A percentile compares a stretch with the other conserved stretches of the same genome.
Evolutionary conservation across 306 rosid genomes (phyloP).

Genomic region (Sicyos baderoa): DNA sequence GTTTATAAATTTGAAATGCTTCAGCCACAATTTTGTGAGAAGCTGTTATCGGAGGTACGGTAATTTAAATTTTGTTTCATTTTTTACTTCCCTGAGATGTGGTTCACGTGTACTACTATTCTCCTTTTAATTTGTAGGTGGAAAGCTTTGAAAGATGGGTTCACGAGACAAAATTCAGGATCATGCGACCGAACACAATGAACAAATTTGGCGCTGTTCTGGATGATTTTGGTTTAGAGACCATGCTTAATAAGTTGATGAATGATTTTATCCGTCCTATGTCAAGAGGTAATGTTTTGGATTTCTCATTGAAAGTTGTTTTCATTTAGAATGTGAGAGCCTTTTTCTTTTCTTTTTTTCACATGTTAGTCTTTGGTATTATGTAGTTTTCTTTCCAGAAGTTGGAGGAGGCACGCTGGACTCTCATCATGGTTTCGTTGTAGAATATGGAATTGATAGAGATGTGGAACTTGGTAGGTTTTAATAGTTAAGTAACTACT

Average conservation of each 20-base stretch:
- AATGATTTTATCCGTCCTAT: conserved; percentile 60
- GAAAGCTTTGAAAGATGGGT: conserved; percentile 91
- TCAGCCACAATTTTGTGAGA: conserved; percentile 69
- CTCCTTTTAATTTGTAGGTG: conserved; percentile 57
- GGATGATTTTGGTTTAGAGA: conserved; percentile 82
- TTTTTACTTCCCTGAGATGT: conserved; percentile 14
- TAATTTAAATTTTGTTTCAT: conserved; percentile 21
- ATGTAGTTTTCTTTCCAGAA: conserved; percentile 75
- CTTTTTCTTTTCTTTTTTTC: conserved; percentile 18
- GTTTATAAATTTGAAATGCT: conserved; percentile 77
- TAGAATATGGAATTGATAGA: conserved; percentile 78
- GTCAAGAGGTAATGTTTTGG: conserved; percentile 40
- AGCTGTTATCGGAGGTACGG: conserved; percentile 74
- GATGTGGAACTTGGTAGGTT: conserved; percentile 84
- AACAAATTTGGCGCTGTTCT: conserved; percentile 86
- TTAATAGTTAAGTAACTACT: conserved; percentile 3
- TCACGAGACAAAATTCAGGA: conserved; percentile 54
- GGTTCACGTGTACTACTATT: neutral
- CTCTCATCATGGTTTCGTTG: conserved; percentile 93
- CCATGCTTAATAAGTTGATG: conserved; percentile 78
- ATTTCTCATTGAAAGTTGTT: neutral
- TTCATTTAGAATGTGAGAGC: neutral
- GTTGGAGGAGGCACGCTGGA: conserved; percentile 88
- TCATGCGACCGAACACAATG: conserved; percentile 94
- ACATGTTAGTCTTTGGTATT: conserved; percentile 24